Base-by-base conservation (phyloP, 2,329 filamentous ascomycete species). In the Alternaria gaisen region DNA sequence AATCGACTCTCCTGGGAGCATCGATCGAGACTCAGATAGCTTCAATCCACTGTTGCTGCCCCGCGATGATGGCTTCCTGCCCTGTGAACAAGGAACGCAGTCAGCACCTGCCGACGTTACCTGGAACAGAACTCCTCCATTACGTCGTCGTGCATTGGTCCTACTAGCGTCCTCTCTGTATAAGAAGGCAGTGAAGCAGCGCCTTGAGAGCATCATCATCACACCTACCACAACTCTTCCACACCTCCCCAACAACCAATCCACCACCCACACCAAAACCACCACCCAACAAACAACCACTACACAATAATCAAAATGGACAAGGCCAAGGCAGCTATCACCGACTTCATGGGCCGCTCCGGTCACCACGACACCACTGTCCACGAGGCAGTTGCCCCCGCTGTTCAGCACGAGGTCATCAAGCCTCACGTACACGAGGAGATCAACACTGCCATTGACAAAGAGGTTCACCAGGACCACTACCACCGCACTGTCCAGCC, bases 361-460 rank as follows among this genome's bases (percentile, higher is more conserved):
- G 88, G 88, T 58, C 86, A 91, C 65, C 85, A 91, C 69, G 87
- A 90, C 71, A 92, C 90, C n/a, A 89, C 86, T 14, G 87, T 92
- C 4, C 86, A 91, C 63, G 87, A 91, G 77, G 84, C 83, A 9
- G 84, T 90, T 42, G 84, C 86, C 41, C 84, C 86, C 0, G 84
- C 86, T 12, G 84, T 91, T 3, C 82, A 83, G 5, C 83, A 90
- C 18, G 88, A 91, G 77, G 82, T 83, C 1, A 76, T 91, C 44
- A 85, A 82, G 60, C 86, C 85, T 43, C 83, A 85, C n/a, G 77
- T 84, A 41, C 88, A 90, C 56, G 87, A 91, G 71, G 79, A 88
- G n/a, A 68, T 86, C 10, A 83, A 81, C 20, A 89, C 86, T 1
- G 89, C 87, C 7, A 77, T 91, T 26, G 88, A 92, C 72, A 86